Evolutionary conservation across 73 alveolate genomes (phyloP), one percentile per base, ranked within the genome.

Genomic region (Paramecium octaurelia): DNA sequence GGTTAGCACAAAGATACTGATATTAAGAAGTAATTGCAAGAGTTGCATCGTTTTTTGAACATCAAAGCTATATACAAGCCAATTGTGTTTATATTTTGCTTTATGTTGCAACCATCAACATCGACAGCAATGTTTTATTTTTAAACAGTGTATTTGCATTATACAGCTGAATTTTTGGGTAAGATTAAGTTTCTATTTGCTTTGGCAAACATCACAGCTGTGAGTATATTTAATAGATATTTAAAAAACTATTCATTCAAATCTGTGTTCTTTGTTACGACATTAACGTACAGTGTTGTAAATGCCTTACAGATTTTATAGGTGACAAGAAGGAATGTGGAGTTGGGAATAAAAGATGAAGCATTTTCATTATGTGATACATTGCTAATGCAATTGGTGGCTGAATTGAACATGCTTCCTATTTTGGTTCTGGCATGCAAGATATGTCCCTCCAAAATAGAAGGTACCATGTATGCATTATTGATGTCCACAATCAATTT

Each of bases 391-490:
- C 71, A 93, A 90, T 58, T 59, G 87, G 69, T 92, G 60, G 94
- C 92, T 92, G 93, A 96, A 93, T 50, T 97, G 85, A 93, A 85
- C 92, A 36, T 96, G 86, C 93, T 97, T 93, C 99, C 99, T 14
- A 57, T 97, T 6, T 92, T 97, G 93, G 97, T 97, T 0, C 58
- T 97, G 46, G 97, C 98, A 10, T 94, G 97, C 60, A 93, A 93
- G 44, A 92, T 97, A 54, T 96, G 98, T 35, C 99, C 99, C 0
- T 92, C 95, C 73, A 80, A 93, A 36, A 95, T 97, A 27, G 99
- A 97, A 89, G 99, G 98, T 23, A 80, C 97, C 3, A 92, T 97
- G 95, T 97, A 96, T 93, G 98, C 97, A 20, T 69, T 95, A 38
- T 89, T 97, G n/a, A 88, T 96, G 96, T 93, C 97, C 5, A 93